Conservation (phyloP, 176 grass and related monocot species). For the Zoysia japonica region DNA sequence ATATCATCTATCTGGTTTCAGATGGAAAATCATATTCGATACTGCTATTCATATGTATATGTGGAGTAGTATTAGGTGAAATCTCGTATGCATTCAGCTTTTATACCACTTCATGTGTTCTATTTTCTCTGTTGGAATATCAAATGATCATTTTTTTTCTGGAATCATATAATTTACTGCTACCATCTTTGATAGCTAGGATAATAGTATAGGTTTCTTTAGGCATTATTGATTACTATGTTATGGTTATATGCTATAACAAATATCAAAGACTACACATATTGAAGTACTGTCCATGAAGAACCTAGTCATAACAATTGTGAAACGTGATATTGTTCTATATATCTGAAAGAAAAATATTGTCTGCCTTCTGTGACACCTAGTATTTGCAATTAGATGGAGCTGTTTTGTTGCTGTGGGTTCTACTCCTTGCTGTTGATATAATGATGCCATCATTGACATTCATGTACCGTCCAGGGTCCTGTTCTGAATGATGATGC, state of each 20-base stretch:
- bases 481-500: conserved; percentile 42
- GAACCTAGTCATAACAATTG: neutral
- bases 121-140: conserved; percentile 3
- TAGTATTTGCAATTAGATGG: neutral
- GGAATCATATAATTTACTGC: conserved; percentile 6
- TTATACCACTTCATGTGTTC: neutral
- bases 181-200: neutral
- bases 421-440: conserved; percentile 20
- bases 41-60: neutral
- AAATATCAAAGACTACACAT: neutral
- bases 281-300: neutral
- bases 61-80: conserved; percentile 21
- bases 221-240: neutral
- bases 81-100: neutral
- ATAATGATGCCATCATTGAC: conserved; percentile 31
- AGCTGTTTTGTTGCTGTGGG: neutral
- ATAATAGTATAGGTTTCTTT: neutral
- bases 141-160: neutral
- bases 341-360: neutral
- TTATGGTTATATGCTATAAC: neutral
- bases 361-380: neutral
- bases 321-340: neutral
- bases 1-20: conserved; percentile 12
- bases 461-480: conserved; percentile 21
- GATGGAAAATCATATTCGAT: neutral